Conservation (phyloP, 345 rosid genomes). For the Brassica juncea region DNA sequence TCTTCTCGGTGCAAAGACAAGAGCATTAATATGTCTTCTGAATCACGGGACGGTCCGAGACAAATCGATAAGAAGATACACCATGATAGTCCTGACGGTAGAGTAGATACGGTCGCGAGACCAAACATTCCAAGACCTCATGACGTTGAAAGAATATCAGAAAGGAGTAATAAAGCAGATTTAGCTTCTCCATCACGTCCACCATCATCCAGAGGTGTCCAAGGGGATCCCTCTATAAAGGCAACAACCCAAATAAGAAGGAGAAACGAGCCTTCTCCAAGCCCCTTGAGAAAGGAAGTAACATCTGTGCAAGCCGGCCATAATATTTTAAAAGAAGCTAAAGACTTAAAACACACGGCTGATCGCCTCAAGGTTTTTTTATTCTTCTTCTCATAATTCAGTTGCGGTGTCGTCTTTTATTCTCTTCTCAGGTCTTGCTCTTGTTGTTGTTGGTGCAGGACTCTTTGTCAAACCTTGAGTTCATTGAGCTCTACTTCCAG, state of each 20-base stretch:
- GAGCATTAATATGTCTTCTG: conserved; percentile 51
- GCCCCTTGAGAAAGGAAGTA: conserved; percentile 41
- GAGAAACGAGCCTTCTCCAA: conserved; percentile 42
- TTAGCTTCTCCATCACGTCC: conserved; percentile 41
- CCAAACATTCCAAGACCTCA: conserved; percentile 46
- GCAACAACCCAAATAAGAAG: conserved; percentile 33
- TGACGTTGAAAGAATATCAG: conserved; percentile 40
- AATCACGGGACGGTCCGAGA: conserved; percentile 52
- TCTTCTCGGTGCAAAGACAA: conserved; percentile 71
- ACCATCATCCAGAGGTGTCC: conserved; percentile 38
- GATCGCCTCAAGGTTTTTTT: conserved; percentile 82
- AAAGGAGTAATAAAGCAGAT: conserved; percentile 36
- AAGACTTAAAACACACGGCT: conserved; percentile 86
- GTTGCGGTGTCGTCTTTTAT: conserved; percentile 15
- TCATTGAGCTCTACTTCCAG: conserved; percentile 84
- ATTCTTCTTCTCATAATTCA: conserved; percentile 19
- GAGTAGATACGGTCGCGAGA: conserved; percentile 48
- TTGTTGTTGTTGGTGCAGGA: conserved; percentile 54
- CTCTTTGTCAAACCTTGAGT: conserved; percentile 59
- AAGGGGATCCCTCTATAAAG: conserved; percentile 40
- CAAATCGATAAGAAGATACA: conserved; percentile 51
- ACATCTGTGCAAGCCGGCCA: conserved; percentile 57
- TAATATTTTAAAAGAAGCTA: conserved; percentile 87
- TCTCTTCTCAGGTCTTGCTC: conserved; percentile 18
- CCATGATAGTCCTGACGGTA: conserved; percentile 47